Conservation (phyloP, 495 filamentous ascomycete species). For the Aspergillus bertholletiae region DNA sequence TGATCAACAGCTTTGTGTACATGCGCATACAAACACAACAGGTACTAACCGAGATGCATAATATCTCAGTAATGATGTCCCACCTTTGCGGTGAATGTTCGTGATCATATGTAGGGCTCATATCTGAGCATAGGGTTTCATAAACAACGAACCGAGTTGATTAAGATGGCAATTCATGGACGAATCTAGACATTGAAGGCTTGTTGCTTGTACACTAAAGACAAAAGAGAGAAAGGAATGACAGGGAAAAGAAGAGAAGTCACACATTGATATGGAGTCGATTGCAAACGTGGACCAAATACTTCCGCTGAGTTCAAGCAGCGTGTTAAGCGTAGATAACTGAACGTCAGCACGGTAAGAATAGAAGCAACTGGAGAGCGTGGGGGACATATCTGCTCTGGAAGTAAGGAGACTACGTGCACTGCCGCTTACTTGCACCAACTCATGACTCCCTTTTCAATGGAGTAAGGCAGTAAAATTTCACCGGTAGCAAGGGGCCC, state of each 20-base stretch:
- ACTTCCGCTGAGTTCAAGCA: neutral
- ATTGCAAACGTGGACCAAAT: neutral
- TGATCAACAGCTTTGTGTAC: constrained; percentile 23
- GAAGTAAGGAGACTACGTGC: neutral
- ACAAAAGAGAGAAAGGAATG: neutral
- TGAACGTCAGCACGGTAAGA: neutral
- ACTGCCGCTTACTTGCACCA: neutral
- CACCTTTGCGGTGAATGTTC: constrained; percentile 7
- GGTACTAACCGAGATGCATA: constrained; percentile 22
- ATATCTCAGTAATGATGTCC: constrained; percentile 19
- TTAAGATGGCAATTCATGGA: neutral
- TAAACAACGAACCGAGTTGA: neutral
- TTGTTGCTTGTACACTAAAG: neutral
- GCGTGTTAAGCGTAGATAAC: neutral
- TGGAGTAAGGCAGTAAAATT: neutral
- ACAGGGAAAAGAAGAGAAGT: neutral
- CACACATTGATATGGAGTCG: neutral
- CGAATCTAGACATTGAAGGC: neutral
- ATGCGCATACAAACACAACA: constrained; percentile 23
- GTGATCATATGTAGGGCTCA: constrained; percentile 4
- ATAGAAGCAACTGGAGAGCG: neutral
- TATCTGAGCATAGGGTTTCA: neutral
- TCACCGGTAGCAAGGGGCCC: neutral
- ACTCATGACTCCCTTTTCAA: neutral
- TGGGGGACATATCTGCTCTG: neutral